These are phyloP conservation scores for Neckera pumila DNA, from an alignment of 225 moss, liverwort and hornwort genomes.

Conservation along the genomic window DNA sequence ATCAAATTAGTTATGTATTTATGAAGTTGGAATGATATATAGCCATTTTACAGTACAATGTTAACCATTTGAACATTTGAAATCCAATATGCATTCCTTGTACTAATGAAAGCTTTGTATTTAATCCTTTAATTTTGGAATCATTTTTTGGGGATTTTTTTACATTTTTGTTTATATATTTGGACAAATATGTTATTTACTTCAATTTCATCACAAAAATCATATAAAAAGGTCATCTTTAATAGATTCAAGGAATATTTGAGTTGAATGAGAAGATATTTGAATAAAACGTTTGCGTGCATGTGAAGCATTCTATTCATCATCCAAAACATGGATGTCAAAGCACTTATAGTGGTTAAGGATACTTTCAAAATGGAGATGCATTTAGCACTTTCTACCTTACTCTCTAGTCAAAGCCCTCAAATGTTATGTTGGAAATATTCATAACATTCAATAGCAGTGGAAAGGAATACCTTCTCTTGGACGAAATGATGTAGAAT, in stretches of 20 bases:
- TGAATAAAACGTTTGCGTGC: accelerated
- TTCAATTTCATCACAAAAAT: not conserved
- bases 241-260: not conserved
- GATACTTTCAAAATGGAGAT: not conserved
- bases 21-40: not conserved
- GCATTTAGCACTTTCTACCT: not conserved
- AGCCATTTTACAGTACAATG: not conserved
- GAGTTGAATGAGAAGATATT: not conserved
- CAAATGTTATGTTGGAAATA: not conserved
- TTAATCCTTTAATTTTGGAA: not conserved
- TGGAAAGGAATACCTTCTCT: too few relatives aligned
- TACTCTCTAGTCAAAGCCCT: not conserved
- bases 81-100: not conserved
- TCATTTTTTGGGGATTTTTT: not conserved
- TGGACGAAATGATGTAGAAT: too few relatives aligned
- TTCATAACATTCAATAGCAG: too few relatives aligned
- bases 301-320: not conserved
- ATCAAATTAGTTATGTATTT: not conserved
- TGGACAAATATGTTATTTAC: not conserved
- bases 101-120: not conserved
- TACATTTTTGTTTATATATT: not conserved
- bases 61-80: not conserved
- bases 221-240: not conserved
- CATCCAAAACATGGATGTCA: not conserved
- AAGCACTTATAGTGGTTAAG: not conserved